Evolutionary conservation across 192 early-diverging fungal genomes (phyloP).

Genomic region (Backusella morwellensis): DNA sequence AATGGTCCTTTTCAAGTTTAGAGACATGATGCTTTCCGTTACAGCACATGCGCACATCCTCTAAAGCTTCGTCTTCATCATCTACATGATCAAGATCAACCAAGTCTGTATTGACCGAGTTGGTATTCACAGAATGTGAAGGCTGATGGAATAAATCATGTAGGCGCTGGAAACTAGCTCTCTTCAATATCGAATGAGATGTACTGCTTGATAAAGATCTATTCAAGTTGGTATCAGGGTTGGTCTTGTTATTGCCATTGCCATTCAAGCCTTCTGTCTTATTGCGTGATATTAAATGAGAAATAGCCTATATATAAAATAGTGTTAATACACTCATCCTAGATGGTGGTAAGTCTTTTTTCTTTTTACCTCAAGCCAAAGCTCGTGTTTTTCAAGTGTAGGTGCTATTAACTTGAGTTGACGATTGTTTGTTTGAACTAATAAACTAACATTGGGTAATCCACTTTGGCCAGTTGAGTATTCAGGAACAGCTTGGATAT

Average conservation of each 20-base stretch:
- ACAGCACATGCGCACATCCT: slow-evolving; percentile 39
- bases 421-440: slow-evolving; percentile 66
- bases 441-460: slow-evolving; percentile 56
- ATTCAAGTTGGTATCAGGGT: background rate
- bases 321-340: background rate
- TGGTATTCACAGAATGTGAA: background rate
- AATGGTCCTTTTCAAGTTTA: slow-evolving; percentile 29
- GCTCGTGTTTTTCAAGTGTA: slow-evolving; percentile 62
- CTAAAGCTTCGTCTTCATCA: slow-evolving; percentile 30
- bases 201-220: slow-evolving; percentile 9
- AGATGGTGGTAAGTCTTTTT: background rate
- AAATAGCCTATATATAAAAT: slow-evolving; percentile 16
- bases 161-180: background rate
- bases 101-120: background rate
- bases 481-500: slow-evolving; percentile 55
- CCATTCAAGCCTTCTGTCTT: background rate
- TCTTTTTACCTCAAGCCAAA: slow-evolving; percentile 62
- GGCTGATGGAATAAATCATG: slow-evolving; percentile 14
- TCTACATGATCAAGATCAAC: slow-evolving; percentile 13
- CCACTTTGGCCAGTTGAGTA: slow-evolving; percentile 31
- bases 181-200: background rate
- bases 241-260: background rate
- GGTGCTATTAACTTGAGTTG: slow-evolving; percentile 74
- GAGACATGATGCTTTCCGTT: slow-evolving; percentile 40
- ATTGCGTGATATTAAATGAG: slow-evolving; percentile 15